Conservation (phyloP, 148 eudicot genomes). For the Drosera capensis region DNA sequence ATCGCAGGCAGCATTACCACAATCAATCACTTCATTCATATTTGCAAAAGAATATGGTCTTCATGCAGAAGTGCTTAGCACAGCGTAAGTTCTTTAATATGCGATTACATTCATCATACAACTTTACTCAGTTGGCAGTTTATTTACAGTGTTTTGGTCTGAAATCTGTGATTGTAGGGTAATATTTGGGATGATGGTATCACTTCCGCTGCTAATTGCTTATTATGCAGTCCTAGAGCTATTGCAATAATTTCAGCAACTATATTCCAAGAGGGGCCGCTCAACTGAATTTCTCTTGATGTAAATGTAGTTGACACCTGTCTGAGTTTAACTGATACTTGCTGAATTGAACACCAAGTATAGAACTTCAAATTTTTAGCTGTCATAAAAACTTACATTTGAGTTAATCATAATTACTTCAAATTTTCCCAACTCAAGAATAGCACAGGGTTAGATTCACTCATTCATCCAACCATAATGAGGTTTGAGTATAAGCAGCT, state of each 20-base stretch:
- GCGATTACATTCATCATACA: not conserved
- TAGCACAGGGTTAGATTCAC: too few relatives aligned
- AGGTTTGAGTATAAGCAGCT: too few relatives aligned
- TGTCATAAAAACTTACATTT: too few relatives aligned
- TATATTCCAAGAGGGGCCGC: not conserved
- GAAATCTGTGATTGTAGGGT: conserved; percentile 44
- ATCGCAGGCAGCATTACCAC: conserved; percentile 74
- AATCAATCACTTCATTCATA: conserved; percentile 80
- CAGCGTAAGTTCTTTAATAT: conserved; percentile 48
- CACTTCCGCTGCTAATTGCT: conserved; percentile 62
- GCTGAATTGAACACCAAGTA: not conserved
- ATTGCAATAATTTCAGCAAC: conserved; percentile 12
- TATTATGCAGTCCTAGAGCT: conserved; percentile 45
- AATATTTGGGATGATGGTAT: conserved; percentile 64
- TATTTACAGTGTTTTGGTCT: not conserved
- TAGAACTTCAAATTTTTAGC: not conserved
- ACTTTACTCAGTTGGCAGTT: not conserved
- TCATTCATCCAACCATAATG: too few relatives aligned
- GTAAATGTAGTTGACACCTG: not conserved
- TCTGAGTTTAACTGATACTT: not conserved
- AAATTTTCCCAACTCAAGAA: too few relatives aligned
- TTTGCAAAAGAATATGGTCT: conserved; percentile 78
- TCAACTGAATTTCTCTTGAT: not conserved
- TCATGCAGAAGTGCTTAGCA: conserved; percentile 76
- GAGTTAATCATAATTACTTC: too few relatives aligned